Conservation (phyloP, 257 asterid species). For the Capsicum pubescens region DNA sequence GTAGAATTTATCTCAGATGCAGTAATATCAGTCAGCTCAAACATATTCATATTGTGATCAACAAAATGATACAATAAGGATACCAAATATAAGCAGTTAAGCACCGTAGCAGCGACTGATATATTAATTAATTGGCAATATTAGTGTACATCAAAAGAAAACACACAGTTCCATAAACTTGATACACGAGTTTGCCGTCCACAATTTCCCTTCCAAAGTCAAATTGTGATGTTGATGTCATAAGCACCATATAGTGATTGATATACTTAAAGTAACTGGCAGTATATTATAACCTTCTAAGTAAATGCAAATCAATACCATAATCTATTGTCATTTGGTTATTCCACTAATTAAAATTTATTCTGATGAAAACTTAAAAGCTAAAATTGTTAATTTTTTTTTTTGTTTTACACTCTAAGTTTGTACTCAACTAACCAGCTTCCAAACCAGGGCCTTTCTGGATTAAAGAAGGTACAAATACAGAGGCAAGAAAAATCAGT, state of each 20-base stretch:
- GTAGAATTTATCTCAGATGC: background rate
- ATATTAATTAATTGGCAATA: background rate
- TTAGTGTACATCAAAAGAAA: background rate
- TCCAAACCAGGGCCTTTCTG: background rate
- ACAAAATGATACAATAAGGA: slow-evolving; percentile 2
- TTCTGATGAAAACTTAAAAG: background rate
- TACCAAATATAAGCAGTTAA: background rate
- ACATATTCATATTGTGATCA: background rate
- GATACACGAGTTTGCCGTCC: background rate
- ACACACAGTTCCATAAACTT: background rate
- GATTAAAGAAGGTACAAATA: slow-evolving; percentile 17
- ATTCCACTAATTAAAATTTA: background rate
- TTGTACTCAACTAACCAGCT: background rate
- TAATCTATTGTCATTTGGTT: background rate
- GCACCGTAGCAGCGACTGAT: background rate
- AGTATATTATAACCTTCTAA: background rate
- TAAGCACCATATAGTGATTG: slow-evolving; percentile 8
- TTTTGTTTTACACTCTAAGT: background rate
- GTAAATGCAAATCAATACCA: slow-evolving; percentile 22
- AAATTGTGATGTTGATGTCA: background rate
- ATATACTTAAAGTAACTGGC: background rate
- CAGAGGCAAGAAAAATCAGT: slow-evolving; percentile 19
- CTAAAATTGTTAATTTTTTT: background rate
- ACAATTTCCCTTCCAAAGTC: background rate
- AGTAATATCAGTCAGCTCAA: background rate